Evolutionary conservation across 2,329 filamentous ascomycete species (phyloP), one percentile per base, ranked within the genome.

Genomic region (Aspergillus alliaceus): DNA sequence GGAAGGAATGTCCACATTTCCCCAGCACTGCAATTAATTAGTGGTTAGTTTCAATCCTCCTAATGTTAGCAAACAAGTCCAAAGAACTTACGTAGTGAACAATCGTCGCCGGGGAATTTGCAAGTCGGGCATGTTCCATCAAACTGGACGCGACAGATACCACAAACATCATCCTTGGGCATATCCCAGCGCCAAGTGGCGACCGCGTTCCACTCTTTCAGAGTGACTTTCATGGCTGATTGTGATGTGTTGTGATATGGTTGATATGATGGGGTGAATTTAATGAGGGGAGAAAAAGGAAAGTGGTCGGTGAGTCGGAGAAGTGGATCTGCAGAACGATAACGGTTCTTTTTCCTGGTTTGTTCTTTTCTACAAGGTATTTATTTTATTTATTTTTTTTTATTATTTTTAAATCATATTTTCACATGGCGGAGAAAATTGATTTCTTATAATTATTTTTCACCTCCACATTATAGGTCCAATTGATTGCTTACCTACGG

Each of bases 111-210:
- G 14, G 95, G 95, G 72, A 92, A 98, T 82, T 96, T 96, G 86
- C 95, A 99, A 54, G 92, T 96, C 47, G 95, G 93, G 80, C 95
- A 99, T 25, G 95, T 98, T 58, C 93, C 93, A 74, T 99, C 95
- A 72, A 98, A 99, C 69, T 96, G 90, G 61, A 96, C 93, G 72
- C 96, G 93, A 77, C 95, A 99, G 78, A 99, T 99, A 68, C 95
- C 95, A 69, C 95, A 99, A 61, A 98, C 93, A 73, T 99, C 93
- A 78, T 97, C 93, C 68, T 96, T 92, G 24, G 93, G 92, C 69
- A 98, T 90, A 73, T 98, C 91, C 95, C 95, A 99, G 63, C 91
- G 88, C 95, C 95, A 99, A 54, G 92, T 93, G 18, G 95, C 95
- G 61, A 99, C 91, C 4, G 92, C 90, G 69, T 95, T 89, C 91